These are phyloP conservation scores for Gossypium mustelinum DNA, from an alignment of 345 rosid species.

Conservation along the genomic window DNA sequence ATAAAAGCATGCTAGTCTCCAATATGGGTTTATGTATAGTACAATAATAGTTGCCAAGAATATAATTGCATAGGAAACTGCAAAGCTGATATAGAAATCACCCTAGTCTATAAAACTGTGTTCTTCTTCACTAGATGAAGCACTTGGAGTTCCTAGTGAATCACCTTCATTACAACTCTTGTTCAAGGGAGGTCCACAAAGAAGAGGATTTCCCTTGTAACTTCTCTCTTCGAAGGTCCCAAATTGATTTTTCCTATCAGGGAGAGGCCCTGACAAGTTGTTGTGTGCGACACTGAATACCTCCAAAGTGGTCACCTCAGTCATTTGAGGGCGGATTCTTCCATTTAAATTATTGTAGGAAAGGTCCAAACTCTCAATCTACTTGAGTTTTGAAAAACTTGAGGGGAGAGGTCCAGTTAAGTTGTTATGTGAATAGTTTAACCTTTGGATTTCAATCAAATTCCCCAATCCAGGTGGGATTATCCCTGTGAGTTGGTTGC, in stretches of 20 bases:
- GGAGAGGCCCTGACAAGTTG: too few species aligned
- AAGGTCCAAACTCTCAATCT: too few species aligned
- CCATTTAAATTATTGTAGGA: too few species aligned
- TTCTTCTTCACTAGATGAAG: neutral
- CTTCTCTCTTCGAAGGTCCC: too few species aligned
- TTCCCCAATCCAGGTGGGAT: too few species aligned
- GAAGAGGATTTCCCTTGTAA: too few species aligned
- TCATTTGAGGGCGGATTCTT: neutral
- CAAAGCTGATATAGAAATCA: neutral
- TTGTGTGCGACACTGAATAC: conserved; percentile 18
- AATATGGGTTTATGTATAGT: neutral
- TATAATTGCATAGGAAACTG: neutral
- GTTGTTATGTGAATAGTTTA: too few species aligned
- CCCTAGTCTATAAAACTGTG: neutral
- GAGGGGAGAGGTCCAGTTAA: too few species aligned
- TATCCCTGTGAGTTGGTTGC: too few species aligned
- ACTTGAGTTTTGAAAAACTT: too few species aligned
- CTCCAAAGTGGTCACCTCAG: neutral
- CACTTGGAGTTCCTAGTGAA: neutral
- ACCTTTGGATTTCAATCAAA: too few species aligned
- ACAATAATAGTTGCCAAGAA: neutral
- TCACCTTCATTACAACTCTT: neutral
- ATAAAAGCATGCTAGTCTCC: neutral
- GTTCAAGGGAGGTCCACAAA: neutral
- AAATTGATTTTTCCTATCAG: too few species aligned